Conservation (phyloP, 148 eudicot species). For the Chenopodium suecicum region DNA sequence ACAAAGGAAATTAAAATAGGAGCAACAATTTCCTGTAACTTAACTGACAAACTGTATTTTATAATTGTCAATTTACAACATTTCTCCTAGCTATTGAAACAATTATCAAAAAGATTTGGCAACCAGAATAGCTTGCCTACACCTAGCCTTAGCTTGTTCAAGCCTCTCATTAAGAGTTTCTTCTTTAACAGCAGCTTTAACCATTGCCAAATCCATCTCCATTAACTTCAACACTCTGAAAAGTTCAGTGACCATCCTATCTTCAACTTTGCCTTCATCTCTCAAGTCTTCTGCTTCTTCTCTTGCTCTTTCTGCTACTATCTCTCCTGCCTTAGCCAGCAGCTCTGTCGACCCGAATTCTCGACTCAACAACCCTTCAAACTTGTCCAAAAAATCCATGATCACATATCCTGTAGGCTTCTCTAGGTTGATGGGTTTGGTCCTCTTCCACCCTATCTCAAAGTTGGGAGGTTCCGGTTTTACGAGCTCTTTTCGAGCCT, state of each 20-base stretch:
- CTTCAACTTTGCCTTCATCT: slow-evolving; percentile 89
- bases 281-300: slow-evolving; percentile 79
- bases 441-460: slow-evolving; percentile 91
- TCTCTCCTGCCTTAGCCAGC: slow-evolving; percentile 72
- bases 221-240: slow-evolving; percentile 77
- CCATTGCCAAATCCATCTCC: slow-evolving; percentile 96
- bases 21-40: too few species aligned
- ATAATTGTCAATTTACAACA: neutral
- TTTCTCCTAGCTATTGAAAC: neutral
- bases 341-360: slow-evolving; percentile 77
- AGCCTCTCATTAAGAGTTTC: slow-evolving; percentile 73
- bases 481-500: slow-evolving; percentile 37
- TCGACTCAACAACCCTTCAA: slow-evolving; percentile 56
- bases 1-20: too few species aligned
- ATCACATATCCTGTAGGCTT: slow-evolving; percentile 81
- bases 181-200: slow-evolving; percentile 74
- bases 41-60: too few species aligned
- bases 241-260: slow-evolving; percentile 79
- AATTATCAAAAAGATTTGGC: slow-evolving; percentile 70
- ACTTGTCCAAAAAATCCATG: slow-evolving; percentile 81
- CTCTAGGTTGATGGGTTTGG: slow-evolving; percentile 53
- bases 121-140: slow-evolving; percentile 91
- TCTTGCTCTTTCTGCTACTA: slow-evolving; percentile 73
- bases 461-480: slow-evolving; percentile 74
- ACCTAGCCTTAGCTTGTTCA: slow-evolving; percentile 68